These are phyloP conservation scores for Mycena sp. DNA, from an alignment of 1,284 basidiomycete species.

Conservation along the genomic window DNA sequence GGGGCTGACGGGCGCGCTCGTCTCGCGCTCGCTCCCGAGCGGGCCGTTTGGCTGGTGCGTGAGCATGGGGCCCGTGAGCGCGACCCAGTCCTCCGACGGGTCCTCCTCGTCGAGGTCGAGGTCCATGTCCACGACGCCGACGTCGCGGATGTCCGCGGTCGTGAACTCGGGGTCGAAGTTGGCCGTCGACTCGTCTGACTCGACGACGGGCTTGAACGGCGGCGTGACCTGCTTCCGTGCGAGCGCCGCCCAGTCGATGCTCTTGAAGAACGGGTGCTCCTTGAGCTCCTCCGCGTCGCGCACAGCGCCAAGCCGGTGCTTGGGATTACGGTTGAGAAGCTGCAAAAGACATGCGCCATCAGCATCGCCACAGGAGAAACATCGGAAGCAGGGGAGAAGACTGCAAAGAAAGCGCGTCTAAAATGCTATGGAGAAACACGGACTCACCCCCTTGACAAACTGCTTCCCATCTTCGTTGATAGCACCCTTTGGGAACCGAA, in stretches of 20 bases:
- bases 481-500: slow-evolving; percentile 96
- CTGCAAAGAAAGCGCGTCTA: slow-evolving; percentile 27
- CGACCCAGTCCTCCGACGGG: slow-evolving; percentile 74
- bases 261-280: slow-evolving; percentile 94
- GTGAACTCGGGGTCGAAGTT: slow-evolving; percentile 99
- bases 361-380: slow-evolving; percentile 21
- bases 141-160: slow-evolving; percentile 79
- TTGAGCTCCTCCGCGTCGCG: slow-evolving; percentile 95
- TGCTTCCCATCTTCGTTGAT: slow-evolving; percentile 99
- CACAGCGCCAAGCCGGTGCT: slow-evolving; percentile 92
- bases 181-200: slow-evolving; percentile 96
- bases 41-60: slow-evolving; percentile 77
- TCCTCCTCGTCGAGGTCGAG: slow-evolving; percentile 73
- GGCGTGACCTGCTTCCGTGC: slow-evolving; percentile 93
- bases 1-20: slow-evolving; percentile 27
- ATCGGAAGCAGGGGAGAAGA: slow-evolving; percentile 22
- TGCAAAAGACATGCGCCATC: slow-evolving; percentile 45
- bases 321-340: slow-evolving; percentile 98
- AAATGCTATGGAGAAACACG: slow-evolving; percentile 25
- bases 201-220: slow-evolving; percentile 97
- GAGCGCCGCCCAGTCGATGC: slow-evolving; percentile 91
- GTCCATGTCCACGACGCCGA: slow-evolving; percentile 69
- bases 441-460: slow-evolving; percentile 96
- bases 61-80: slow-evolving; percentile 20
- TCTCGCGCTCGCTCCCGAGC: slow-evolving; percentile 65